These are phyloP conservation scores for Echinochloa phyllopogon DNA, from an alignment of 176 grass and related monocot genomes.

Conservation along the genomic window DNA sequence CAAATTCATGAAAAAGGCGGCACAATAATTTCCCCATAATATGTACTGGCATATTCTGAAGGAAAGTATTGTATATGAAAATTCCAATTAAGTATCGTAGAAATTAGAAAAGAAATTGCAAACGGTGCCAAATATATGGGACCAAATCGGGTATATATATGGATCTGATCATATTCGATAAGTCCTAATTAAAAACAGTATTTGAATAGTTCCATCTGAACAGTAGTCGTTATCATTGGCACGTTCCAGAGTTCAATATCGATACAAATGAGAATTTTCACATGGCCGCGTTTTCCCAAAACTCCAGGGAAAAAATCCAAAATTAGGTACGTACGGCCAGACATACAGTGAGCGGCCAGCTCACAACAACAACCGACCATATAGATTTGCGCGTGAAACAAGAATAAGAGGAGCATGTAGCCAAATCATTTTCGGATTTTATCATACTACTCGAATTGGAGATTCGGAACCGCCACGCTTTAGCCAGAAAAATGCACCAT, in stretches of 20 bases:
- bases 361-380: background rate
- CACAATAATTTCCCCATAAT: background rate
- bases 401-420: background rate
- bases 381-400: constrained; percentile 1
- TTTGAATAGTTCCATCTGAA: background rate
- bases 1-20: background rate
- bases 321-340: background rate
- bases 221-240: background rate
- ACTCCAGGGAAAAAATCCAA: constrained; percentile 6
- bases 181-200: background rate
- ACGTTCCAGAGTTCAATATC: background rate
- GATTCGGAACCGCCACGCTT: constrained; percentile 13
- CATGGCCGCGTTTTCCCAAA: background rate
- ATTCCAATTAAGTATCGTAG: background rate
- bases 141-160: background rate
- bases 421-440: background rate
- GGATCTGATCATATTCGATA: background rate
- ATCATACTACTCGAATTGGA: background rate
- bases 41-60: background rate
- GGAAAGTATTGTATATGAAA: background rate
- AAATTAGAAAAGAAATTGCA: background rate
- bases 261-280: background rate
- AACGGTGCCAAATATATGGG: background rate
- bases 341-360: background rate
- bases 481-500: background rate